A percentile compares a stretch with the other conserved stretches of the same genome.
Evolutionary conservation across 371 early-diverging fungal species (phyloP).

Genomic region (Rhizopus microsporus): DNA sequence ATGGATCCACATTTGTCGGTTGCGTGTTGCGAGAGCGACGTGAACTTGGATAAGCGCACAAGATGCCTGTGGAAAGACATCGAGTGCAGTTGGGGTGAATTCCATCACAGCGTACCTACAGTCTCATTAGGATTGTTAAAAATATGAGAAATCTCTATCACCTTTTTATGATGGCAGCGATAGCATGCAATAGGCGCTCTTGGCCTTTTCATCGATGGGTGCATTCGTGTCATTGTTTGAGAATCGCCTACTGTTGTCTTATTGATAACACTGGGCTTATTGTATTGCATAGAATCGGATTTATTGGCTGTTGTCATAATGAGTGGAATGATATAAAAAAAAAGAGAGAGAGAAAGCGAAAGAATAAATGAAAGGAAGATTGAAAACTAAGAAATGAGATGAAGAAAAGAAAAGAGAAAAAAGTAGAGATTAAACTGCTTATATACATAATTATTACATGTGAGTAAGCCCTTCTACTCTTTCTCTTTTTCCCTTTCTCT

Average conservation of each 20-base stretch:
- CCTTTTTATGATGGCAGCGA: conserved; percentile 41
- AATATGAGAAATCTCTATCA: conserved; percentile 7
- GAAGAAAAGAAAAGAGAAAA: not conserved
- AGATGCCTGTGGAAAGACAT: conserved; percentile 38
- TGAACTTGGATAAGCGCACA: conserved; percentile 47
- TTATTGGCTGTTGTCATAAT: conserved; percentile 2
- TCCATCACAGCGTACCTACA: conserved; percentile 48
- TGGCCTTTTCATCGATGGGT: conserved; percentile 26
- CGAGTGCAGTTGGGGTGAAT: conserved; percentile 45
- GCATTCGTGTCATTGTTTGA: conserved; percentile 9
- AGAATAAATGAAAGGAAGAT: not conserved
- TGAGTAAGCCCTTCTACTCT: not conserved
- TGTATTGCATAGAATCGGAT: not conserved
- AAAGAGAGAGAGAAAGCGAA: no score
- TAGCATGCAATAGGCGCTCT: conserved; percentile 39
- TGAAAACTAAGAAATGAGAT: not conserved
- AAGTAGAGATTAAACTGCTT: not conserved
- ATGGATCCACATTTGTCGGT: conserved; percentile 47
- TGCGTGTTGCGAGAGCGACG: conserved; percentile 48
- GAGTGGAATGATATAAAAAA: not conserved
- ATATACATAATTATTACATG: not conserved
- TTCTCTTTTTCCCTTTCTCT: not conserved
- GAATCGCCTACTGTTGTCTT: not conserved
- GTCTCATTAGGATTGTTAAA: not conserved
- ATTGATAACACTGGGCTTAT: not conserved